phyloP scores from a whole-genome alignment of 176 grass and related monocot species.

The Musa acuminata region DNA sequence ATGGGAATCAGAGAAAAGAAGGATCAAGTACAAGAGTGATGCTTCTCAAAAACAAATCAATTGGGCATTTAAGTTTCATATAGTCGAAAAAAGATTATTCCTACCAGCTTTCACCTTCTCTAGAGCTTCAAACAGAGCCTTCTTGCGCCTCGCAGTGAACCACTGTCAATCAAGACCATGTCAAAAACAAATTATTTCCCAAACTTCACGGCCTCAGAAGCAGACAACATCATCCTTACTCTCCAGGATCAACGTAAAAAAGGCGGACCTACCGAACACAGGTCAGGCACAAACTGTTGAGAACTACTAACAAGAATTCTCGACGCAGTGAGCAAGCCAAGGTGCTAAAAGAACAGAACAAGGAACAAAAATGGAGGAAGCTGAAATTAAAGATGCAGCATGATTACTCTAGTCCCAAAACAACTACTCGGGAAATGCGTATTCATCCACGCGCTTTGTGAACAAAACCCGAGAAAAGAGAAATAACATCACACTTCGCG shows the following conservation, averaged over 20 bases:
- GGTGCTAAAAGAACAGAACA: not conserved
- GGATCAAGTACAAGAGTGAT: not conserved
- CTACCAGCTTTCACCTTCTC: slow-evolving; percentile 84
- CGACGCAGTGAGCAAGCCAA: not conserved
- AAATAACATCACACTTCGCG: not conserved
- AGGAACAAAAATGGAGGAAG: not conserved
- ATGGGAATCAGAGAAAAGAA: not conserved
- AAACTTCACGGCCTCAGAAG: not conserved
- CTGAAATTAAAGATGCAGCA: not conserved
- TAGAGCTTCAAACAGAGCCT: slow-evolving; percentile 51
- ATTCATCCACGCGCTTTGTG: not conserved
- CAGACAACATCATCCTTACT: not conserved
- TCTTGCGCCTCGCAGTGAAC: slow-evolving; percentile 53
- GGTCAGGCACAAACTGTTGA: too few relatives aligned
- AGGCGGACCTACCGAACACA: too few relatives aligned
- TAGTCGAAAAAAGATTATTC: not conserved
- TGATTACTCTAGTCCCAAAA: not conserved
- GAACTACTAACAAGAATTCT: not conserved
- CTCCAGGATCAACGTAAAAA: not conserved
- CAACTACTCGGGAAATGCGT: not conserved
- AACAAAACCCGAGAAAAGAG: not conserved
- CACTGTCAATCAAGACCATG: slow-evolving; percentile 31
- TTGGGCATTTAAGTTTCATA: not conserved
- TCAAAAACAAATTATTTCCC: not conserved
- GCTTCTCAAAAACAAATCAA: not conserved